Evolutionary conservation across 352 stramenopile species (phyloP).

Genomic region (Peronospora belbahrii): DNA sequence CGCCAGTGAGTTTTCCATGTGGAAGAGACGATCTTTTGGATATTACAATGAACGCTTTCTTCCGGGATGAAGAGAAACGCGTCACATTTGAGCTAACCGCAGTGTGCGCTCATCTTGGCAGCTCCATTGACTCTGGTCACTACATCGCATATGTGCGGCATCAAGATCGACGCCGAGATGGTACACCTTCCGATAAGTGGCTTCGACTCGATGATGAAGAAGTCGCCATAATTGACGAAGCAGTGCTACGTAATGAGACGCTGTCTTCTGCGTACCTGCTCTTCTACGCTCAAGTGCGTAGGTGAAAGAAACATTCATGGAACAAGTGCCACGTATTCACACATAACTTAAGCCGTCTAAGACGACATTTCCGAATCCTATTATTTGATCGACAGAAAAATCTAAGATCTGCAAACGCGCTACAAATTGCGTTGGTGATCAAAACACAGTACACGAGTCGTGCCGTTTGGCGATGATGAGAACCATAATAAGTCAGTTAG

Average conservation of each 20-base stretch:
- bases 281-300: constrained; percentile 45
- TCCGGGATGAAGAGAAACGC: constrained; percentile 34
- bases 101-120: constrained; percentile 66
- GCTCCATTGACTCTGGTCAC: constrained; percentile 53
- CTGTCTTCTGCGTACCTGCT: constrained; percentile 60
- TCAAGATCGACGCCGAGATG: neutral
- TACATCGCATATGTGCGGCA: constrained; percentile 62
- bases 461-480: neutral
- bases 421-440: neutral
- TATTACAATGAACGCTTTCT: constrained; percentile 60
- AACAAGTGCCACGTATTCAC: neutral
- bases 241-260: constrained; percentile 41
- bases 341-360: neutral
- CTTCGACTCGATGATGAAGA: constrained; percentile 66
- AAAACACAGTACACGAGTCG: neutral
- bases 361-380: too few species aligned
- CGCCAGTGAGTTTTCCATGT: constrained; percentile 51
- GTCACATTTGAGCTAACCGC: constrained; percentile 51
- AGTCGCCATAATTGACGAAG: constrained; percentile 41
- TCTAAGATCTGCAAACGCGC: too few species aligned
- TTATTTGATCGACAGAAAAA: too few species aligned
- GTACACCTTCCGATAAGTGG: constrained; percentile 30
- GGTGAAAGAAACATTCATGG: constrained; percentile 1
- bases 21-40: constrained; percentile 35
- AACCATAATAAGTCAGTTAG: neutral